Base-by-base conservation (phyloP, 345 rosid species). In the Boechera divaricarpa region DNA sequence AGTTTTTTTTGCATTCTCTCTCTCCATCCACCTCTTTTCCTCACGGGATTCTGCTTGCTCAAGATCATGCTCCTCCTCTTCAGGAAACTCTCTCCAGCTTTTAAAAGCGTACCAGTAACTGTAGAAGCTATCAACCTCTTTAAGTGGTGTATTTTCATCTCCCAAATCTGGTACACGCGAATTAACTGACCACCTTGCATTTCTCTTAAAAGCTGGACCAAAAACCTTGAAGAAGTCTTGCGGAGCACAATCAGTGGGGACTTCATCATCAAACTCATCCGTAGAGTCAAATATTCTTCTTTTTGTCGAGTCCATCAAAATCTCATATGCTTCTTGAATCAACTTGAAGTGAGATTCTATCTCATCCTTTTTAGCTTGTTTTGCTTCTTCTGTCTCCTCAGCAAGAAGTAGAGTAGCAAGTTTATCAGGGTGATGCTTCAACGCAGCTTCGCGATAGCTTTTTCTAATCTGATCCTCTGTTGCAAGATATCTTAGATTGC, bases 41-140 rank as follows among this genome's bases (percentile, higher is more conserved):
- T 96, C 98, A 74, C 99, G 98, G 54, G 92, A 88, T 71, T 96
- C 99, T 2, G 99, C 95, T 72, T 96, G 82, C 56, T 96, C 99
- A 38, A 96, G 72, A 79, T 91, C 98, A 81, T 85, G 91, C 81
- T 96, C 98, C 69, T 93, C 99, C 12, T 89, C 87, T 72, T 91
- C 96, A 2, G 99, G 96, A 80, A 96, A 96, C 77, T 96, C 99
- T 64, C 99, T 91, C 99, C 99, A 96, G 83, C 98, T 96, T 70
- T 83, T 96, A 70, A 91, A 96, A 75, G 48, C 26, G 74, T 93
- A 93, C 99, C 99, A 96, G 70, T 86, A 93, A 48, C 84, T 59
- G 75, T 93, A 93, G 74, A 88, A 96, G 53, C 42, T 81, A 61
- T 91, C 98, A 4, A 91, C 97, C 31, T 90, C 94, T 80, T 79